A percentile compares a stretch with the other conserved stretches of the same genome.
Conservation (phyloP, 305 asterid species). For the Ajuga reptans region DNA sequence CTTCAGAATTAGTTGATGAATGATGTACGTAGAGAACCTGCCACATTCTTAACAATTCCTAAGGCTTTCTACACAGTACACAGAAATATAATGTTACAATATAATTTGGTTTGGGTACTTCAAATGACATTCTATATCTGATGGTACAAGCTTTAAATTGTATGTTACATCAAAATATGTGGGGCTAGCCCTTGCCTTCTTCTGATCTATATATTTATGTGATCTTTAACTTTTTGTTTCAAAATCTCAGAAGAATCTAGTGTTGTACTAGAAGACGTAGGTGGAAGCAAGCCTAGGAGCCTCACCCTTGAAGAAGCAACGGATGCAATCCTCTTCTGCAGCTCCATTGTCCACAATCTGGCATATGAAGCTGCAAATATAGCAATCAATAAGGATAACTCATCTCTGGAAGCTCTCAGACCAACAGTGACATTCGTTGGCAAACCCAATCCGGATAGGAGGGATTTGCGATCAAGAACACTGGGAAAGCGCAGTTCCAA, state of each 20-base stretch:
- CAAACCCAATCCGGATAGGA: slow-evolving; percentile 45
- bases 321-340: slow-evolving; percentile 87
- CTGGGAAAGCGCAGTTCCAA: slow-evolving; percentile 45
- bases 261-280: slow-evolving; percentile 37
- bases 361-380: slow-evolving; percentile 81
- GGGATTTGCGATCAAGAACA: slow-evolving; percentile 43
- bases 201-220: not conserved
- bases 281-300: slow-evolving; percentile 46
- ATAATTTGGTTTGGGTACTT: not conserved
- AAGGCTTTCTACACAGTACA: not conserved
- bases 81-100: not conserved
- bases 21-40: not conserved
- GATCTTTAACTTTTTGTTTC: slow-evolving; percentile 6
- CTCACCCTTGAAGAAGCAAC: slow-evolving; percentile 94
- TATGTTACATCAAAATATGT: not conserved
- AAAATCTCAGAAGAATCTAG: slow-evolving; percentile 60
- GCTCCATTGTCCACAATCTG: slow-evolving; percentile 82
- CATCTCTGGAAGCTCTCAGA: slow-evolving; percentile 34
- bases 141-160: not conserved
- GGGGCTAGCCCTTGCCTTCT: not conserved
- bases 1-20: not conserved
- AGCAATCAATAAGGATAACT: slow-evolving; percentile 57
- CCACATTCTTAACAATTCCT: not conserved
- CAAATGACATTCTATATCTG: not conserved
- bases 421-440: slow-evolving; percentile 44